Evolutionary conservation across 768 basidiomycete species (phyloP).

Genomic region (Leccinum sublutescens): DNA sequence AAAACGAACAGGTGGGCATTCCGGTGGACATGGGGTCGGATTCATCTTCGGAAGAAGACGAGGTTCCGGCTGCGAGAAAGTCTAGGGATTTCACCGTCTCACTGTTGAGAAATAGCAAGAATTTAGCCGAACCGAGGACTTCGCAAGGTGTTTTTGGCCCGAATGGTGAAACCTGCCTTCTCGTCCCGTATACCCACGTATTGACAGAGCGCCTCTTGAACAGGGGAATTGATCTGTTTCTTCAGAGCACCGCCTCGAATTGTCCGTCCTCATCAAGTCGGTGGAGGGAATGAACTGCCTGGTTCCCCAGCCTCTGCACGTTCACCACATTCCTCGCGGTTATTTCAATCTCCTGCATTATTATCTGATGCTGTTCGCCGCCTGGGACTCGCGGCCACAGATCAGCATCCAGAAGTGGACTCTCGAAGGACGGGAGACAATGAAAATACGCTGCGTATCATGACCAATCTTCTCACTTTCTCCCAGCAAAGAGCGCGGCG

Average conservation of each 20-base stretch:
- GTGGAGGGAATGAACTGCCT: slow-evolving; percentile 44
- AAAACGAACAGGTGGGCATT: slow-evolving; percentile 48
- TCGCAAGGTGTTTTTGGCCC: slow-evolving; percentile 89
- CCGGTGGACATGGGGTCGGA: slow-evolving; percentile 49
- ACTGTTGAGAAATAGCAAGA: slow-evolving; percentile 64
- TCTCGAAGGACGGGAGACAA: slow-evolving; percentile 49
- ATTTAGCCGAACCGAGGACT: slow-evolving; percentile 79
- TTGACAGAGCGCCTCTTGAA: slow-evolving; percentile 1
- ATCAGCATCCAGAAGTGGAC: slow-evolving; percentile 42
- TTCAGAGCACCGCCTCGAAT: slow-evolving; percentile 75
- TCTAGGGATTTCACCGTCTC: slow-evolving; percentile 52
- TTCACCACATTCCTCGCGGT: slow-evolving; percentile 26
- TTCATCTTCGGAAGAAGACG: slow-evolving; percentile 70
- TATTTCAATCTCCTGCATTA: slow-evolving; percentile 63
- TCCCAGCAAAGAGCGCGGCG: slow-evolving; percentile 43
- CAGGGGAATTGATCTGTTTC: slow-evolving; percentile 86
- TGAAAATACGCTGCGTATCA: slow-evolving; percentile 65
- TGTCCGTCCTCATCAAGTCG: slow-evolving; percentile 47
- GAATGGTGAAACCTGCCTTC: slow-evolving; percentile 54
- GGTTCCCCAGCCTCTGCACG: slow-evolving; percentile 40
- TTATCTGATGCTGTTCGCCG: slow-evolving; percentile 73
- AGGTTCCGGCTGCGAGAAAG: slow-evolving; percentile 38
- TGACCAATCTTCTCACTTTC: slow-evolving; percentile 72
- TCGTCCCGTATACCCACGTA: not conserved
- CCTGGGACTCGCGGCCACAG: slow-evolving; percentile 59